Percentiles rank a stretch among this genome's conserved stretches.
phyloP scores from a whole-genome alignment of 352 stramenopile species.

The Phytopythium delawarense region DNA sequence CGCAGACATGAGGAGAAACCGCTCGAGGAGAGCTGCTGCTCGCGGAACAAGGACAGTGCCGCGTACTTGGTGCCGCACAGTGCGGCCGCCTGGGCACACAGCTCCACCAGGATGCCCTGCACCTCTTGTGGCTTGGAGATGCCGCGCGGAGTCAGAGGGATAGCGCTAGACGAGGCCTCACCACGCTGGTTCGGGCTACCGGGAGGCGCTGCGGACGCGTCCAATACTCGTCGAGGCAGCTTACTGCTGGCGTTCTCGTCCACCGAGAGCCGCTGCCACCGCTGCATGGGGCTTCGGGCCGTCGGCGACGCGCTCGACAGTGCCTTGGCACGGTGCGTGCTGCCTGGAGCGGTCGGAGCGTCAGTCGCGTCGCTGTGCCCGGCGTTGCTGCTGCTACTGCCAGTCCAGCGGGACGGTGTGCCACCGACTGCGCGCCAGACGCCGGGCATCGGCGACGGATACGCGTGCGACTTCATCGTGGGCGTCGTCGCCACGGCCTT shows the following conservation, averaged over 20 bases:
- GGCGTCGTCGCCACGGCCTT: conserved; percentile 12
- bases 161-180: background rate
- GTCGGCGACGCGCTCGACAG: background rate
- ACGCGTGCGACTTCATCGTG: conserved; percentile 2
- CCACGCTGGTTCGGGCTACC: conserved; percentile 23
- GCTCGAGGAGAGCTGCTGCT: background rate
- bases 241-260: background rate
- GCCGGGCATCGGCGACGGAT: background rate
- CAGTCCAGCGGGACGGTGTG: conserved; percentile 2
- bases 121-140: conserved; percentile 31
- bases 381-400: background rate
- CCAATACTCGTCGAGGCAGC: background rate
- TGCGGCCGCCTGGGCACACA: conserved; percentile 44
- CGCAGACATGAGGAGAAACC: background rate
- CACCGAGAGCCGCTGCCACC: conserved; percentile 1
- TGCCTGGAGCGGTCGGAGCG: background rate
- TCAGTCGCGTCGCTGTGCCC: background rate
- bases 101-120: conserved; percentile 48
- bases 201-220: background rate
- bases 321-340: background rate
- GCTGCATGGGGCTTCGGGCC: background rate
- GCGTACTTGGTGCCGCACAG: conserved; percentile 48
- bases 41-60: conserved; percentile 49
- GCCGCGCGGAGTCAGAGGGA: conserved; percentile 19
- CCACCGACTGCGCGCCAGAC: conserved; percentile 8